These are phyloP conservation scores for Melanogaster broomeanus DNA, from an alignment of 768 basidiomycete species.

Conservation along the genomic window DNA sequence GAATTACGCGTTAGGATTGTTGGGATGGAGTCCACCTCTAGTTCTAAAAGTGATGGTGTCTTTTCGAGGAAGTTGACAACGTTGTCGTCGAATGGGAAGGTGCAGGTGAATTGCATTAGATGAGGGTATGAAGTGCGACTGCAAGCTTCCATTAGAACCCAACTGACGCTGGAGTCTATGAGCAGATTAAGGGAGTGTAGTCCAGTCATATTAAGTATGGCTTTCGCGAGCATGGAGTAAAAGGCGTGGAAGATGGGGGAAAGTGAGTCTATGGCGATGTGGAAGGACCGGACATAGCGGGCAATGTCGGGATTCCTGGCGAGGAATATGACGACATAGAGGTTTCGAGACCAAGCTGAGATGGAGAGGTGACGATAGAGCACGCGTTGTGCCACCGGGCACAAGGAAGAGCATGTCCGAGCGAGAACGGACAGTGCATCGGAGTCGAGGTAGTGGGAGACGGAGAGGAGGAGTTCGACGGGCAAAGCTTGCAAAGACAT, in stretches of 20 bases:
- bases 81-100: conserved; percentile 60
- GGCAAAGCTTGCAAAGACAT: conserved; percentile 57
- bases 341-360: conserved; percentile 45
- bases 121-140: conserved; percentile 39
- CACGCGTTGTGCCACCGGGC: conserved; percentile 53
- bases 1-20: conserved; percentile 20
- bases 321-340: conserved; percentile 54
- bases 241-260: conserved; percentile 45
- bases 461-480: conserved; percentile 59
- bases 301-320: conserved; percentile 59
- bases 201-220: conserved; percentile 61
- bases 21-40: conserved; percentile 52
- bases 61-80: conserved; percentile 60
- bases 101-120: conserved; percentile 57
- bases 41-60: conserved; percentile 53
- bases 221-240: conserved; percentile 49
- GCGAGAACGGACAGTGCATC: conserved; percentile 51
- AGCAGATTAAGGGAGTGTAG: conserved; percentile 53
- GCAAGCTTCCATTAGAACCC: conserved; percentile 45
- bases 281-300: conserved; percentile 59
- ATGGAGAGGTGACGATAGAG: conserved; percentile 64
- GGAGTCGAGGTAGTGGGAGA: conserved; percentile 41
- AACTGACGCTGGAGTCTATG: conserved; percentile 52
- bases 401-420: conserved; percentile 40
- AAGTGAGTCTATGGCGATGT: conserved; percentile 50